Percentiles rank a stretch among this genome's conserved stretches.
Evolutionary conservation across 495 filamentous ascomycete species (phyloP).

Genomic region (Penicillium paxilli): DNA sequence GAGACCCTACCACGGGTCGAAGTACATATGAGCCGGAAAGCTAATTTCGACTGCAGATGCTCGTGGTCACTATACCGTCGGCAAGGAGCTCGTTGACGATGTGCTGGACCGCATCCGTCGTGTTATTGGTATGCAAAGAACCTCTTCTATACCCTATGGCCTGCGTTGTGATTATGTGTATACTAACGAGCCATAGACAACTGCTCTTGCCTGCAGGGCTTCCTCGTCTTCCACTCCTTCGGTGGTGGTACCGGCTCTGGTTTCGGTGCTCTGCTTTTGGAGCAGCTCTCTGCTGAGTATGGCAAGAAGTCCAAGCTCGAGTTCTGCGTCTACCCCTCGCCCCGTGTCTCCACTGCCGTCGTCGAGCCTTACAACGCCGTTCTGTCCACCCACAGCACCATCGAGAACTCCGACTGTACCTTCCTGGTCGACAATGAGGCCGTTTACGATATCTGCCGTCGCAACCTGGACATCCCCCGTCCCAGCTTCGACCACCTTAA

Average conservation of each 20-base stretch:
- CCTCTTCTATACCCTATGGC: not conserved
- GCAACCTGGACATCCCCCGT: slow-evolving; percentile 84
- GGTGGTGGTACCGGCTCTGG: slow-evolving; percentile 91
- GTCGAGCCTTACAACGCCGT: slow-evolving; percentile 95
- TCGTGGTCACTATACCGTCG: slow-evolving; percentile 89
- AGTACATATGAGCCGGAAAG: not conserved
- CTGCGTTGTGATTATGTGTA: not conserved
- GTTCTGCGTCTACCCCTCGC: slow-evolving; percentile 86
- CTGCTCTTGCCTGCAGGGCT: slow-evolving; percentile 86
- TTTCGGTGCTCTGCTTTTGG: slow-evolving; percentile 83
- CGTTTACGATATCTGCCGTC: slow-evolving; percentile 89
- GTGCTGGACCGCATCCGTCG: slow-evolving; percentile 84
- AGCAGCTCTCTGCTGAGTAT: slow-evolving; percentile 85
- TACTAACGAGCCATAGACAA: slow-evolving; percentile 61
- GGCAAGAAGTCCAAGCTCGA: slow-evolving; percentile 95
- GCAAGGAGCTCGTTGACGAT: slow-evolving; percentile 84
- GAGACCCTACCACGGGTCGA: not conserved
- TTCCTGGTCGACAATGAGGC: slow-evolving; percentile 94
- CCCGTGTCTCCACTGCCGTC: slow-evolving; percentile 81
- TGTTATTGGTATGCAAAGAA: slow-evolving; percentile 62
- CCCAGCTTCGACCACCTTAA: slow-evolving; percentile 87
- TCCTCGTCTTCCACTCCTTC: slow-evolving; percentile 93
- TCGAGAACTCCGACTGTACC: slow-evolving; percentile 90
- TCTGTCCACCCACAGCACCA: slow-evolving; percentile 87
- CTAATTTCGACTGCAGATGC: slow-evolving; percentile 61